Evolutionary conservation across 2,329 filamentous ascomycete species (phyloP).

Genomic region (Trichoderma asperellum): DNA sequence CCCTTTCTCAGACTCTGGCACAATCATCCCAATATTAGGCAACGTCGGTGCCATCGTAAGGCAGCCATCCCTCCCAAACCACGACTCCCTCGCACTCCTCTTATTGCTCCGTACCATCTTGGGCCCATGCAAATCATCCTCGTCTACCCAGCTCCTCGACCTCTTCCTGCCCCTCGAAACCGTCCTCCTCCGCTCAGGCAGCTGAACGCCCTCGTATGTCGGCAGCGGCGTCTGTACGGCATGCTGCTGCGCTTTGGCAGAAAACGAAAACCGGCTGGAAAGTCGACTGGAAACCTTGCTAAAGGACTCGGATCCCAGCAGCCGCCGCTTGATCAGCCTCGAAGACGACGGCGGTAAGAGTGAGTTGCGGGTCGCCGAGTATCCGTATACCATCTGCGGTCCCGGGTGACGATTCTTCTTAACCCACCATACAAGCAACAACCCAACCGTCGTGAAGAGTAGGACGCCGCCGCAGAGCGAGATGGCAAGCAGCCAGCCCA

Average conservation of each 20-base stretch:
- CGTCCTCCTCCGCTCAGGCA: slow-evolving; percentile 30
- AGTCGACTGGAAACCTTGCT: slow-evolving; percentile 33
- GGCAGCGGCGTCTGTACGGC: slow-evolving; percentile 42
- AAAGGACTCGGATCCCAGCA: slow-evolving; percentile 32
- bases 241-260: slow-evolving; percentile 33
- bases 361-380: slow-evolving; percentile 3
- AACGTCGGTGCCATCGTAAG: slow-evolving; percentile 43
- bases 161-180: slow-evolving; percentile 32
- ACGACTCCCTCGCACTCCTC: slow-evolving; percentile 37
- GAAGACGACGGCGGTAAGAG: slow-evolving; percentile 33
- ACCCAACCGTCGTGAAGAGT: slow-evolving; percentile 49
- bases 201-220: slow-evolving; percentile 38
- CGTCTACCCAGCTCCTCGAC: slow-evolving; percentile 49
- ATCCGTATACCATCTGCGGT: slow-evolving; percentile 37
- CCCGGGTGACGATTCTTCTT: slow-evolving; percentile 33
- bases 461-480: slow-evolving; percentile 53
- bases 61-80: slow-evolving; percentile 43
- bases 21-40: slow-evolving; percentile 38
- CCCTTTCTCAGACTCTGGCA: slow-evolving; percentile 37
- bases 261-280: slow-evolving; percentile 40
- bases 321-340: slow-evolving; percentile 41
- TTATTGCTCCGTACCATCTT: slow-evolving; percentile 38
- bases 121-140: slow-evolving; percentile 56
- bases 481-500: slow-evolving; percentile 51
- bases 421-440: slow-evolving; percentile 48